phyloP scores from a whole-genome alignment of 169 alveolate species.

The Perkinsus marinus region DNA sequence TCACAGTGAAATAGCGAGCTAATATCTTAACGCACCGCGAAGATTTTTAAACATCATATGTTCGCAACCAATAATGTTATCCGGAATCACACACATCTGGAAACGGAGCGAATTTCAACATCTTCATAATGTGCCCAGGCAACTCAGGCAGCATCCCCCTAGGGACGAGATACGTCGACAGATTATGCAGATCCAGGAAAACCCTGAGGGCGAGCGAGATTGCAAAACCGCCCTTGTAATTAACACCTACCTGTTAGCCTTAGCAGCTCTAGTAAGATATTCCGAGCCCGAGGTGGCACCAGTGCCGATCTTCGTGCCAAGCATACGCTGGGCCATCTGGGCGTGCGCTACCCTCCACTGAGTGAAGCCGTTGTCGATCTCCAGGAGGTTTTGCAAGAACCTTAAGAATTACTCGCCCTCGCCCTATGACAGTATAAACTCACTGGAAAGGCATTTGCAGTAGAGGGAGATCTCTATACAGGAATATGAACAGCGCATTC shows the following conservation, averaged over 20 bases:
- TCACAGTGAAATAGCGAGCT: too few species aligned
- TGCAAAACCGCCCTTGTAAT: neutral
- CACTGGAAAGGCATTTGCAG: neutral
- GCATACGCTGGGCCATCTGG: conserved; percentile 6
- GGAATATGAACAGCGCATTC: neutral
- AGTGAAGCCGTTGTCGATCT: neutral
- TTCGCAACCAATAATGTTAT: neutral
- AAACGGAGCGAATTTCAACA: neutral
- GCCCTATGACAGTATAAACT: too few species aligned
- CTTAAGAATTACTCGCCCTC: too few species aligned
- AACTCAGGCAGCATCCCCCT: neutral
- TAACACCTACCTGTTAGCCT: neutral
- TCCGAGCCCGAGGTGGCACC: conserved; percentile 5
- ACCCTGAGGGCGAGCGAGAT: neutral
- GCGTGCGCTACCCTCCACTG: neutral
- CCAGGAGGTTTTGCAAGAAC: neutral
- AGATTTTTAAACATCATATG: neutral
- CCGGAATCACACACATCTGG: neutral
- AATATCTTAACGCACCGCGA: neutral
- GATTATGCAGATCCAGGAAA: neutral
- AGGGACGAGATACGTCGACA: conserved; percentile 4
- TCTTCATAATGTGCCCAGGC: neutral
- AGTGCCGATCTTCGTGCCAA: conserved; percentile 1
- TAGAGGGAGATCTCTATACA: neutral
- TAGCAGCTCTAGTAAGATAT: neutral